These are phyloP conservation scores for Alternaria sp. DNA, from an alignment of 2,329 filamentous ascomycete species.

Conservation along the genomic window DNA sequence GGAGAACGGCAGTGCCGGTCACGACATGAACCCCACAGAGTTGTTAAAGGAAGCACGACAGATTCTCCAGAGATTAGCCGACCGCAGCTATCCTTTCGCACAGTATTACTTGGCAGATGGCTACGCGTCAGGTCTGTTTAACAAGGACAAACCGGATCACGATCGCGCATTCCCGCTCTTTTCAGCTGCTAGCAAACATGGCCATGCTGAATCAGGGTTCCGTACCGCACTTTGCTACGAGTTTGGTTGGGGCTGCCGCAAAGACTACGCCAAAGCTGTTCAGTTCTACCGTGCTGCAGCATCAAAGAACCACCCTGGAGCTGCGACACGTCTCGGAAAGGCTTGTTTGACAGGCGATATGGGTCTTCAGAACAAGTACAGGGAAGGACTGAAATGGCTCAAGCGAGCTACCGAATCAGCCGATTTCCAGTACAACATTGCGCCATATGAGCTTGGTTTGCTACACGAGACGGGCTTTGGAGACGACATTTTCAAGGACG, in stretches of 20 bases:
- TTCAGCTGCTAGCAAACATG: conserved; percentile 91
- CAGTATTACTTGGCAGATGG: conserved; percentile 98
- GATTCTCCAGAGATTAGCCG: conserved; percentile 85
- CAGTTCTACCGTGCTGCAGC: conserved; percentile 92
- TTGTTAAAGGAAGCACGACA: conserved; percentile 88
- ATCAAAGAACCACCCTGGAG: conserved; percentile 92
- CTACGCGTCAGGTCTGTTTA: conserved; percentile 92
- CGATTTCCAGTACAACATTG: conserved; percentile 89
- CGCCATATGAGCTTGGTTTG: conserved; percentile 87
- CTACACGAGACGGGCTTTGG: conserved; percentile 94
- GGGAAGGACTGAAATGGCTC: conserved; percentile 95
- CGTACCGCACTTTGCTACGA: conserved; percentile 95
- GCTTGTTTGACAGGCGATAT: conserved; percentile 91
- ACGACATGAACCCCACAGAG: conserved; percentile 61
- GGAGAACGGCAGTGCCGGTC: conserved; percentile 42
- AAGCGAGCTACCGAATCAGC: conserved; percentile 91
- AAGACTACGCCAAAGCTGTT: conserved; percentile 88
- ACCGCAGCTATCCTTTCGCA: conserved; percentile 91
- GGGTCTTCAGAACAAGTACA: conserved; percentile 80
- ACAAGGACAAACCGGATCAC: conserved; percentile 91
- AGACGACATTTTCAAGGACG: conserved; percentile 91
- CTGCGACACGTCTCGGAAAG: conserved; percentile 89
- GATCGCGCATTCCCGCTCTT: conserved; percentile 93
- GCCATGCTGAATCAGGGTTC: conserved; percentile 95
- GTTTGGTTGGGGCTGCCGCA: conserved; percentile 95